Evolutionary conservation across 2,329 filamentous ascomycete genomes (phyloP), one percentile per base, ranked within the genome.

Genomic region (Colletotrichum tamarilloi): DNA sequence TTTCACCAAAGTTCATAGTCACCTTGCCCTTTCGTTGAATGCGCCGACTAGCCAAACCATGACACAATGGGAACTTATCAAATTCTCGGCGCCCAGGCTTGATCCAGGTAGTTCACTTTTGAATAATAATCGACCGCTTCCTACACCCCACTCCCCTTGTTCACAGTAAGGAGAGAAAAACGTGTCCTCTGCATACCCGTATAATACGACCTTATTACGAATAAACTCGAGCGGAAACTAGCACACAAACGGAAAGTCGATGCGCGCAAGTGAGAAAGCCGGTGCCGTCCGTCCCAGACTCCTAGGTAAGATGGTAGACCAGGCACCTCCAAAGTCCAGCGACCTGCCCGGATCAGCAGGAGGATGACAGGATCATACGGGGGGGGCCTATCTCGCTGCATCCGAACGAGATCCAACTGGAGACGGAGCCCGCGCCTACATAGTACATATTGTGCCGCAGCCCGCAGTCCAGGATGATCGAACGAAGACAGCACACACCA

Each of bases 101-200:
- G 42, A 46, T 46, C 42, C 42, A 19, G 19, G 42, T 9, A 46
- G 42, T 46, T n/a, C 42, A 19, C 16, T 46, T 46, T n/a, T 14
- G 14, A 42, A 16, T 7, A n/a, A 46, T 19, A 32, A 32, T 19
- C 42, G 42, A 46, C 42, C 16, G 6, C 42, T n/a, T 19, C 42
- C 16, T 7, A 16, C 8, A 19, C 42, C 16, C 16, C 42, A 19
- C 30, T 49, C n/a, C 26, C 58, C 42, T 24, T 12, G 46, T 9
- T 11, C 12, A 22, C 38, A 62, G 28, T 62, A 12, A 32, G 42
- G 42, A 46, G 35, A 28, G 16, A 24, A 62, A 62, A 59, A 59
- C 56, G 56, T 59, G 32, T 52, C 59, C 42, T 62, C 5, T 62
- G 59, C 59, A 62, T 62, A 62, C 59, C 59, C 42, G 59, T 30